Conservation (phyloP, 1,284 basidiomycete species). For the Tranzscheliella williamsii region DNA sequence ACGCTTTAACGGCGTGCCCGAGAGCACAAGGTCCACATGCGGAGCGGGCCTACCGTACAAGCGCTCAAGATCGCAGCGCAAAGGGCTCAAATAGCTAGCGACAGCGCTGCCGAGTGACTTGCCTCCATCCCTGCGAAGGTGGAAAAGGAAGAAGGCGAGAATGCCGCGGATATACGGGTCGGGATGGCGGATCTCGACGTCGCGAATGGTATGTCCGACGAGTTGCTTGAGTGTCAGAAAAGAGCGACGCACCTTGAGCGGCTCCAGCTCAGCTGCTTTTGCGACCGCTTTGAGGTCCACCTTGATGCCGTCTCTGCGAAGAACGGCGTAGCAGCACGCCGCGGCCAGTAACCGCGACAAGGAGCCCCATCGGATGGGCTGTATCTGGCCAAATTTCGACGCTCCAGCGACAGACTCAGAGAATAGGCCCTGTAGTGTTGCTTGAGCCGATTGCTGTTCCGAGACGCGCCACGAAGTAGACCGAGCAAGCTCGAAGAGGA, state of each 20-base stretch:
- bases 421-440: no score
- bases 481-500: conserved; percentile 18
- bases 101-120: neutral
- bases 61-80: neutral
- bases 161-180: conserved; percentile 12
- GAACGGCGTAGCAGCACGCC: conserved; percentile 31
- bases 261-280: conserved; percentile 7
- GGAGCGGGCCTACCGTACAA: no score
- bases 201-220: conserved; percentile 3
- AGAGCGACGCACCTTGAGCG: conserved; percentile 3
- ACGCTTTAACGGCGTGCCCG: conserved; percentile 8
- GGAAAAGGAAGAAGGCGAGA: conserved; percentile 16
- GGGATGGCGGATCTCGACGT: conserved; percentile 15
- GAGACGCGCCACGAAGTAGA: neutral
- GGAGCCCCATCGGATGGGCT: conserved; percentile 25
- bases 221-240: conserved; percentile 14
- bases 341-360: conserved; percentile 13
- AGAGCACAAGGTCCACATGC: neutral
- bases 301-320: conserved; percentile 13
- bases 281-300: conserved; percentile 19
- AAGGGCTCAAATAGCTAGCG: conserved; percentile 7
- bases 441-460: conserved; percentile 1
- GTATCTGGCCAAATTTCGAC: no score
- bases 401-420: no score
- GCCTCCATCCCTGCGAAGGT: neutral